Base-by-base conservation (phyloP, 2,329 filamentous ascomycete genomes). In the Emmonsia crescens region DNA sequence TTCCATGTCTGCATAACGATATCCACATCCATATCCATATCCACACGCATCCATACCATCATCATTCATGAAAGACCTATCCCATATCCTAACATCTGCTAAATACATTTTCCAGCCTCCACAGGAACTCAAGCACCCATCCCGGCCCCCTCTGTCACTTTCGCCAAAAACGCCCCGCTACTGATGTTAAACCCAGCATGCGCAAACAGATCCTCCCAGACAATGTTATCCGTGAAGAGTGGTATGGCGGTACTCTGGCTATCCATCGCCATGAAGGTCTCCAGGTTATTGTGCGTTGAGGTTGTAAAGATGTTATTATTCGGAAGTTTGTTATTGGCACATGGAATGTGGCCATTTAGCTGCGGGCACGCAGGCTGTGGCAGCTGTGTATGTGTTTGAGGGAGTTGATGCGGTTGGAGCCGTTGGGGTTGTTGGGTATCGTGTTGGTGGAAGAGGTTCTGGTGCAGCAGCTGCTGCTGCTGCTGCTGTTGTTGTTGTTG, bases 161-260 rank as follows among this genome's bases (percentile, higher is more conserved):
- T 66, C 10, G 64, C 62, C 51, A 68, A 42, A 56, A 68, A 68
- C 16, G 64, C 63, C 21, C 66, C 66, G 33, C 59, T 65, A 48
- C 44, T 64, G n/a, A 68, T 66, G 44, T 66, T 68, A 59, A 68
- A 67, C n/a, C 66, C 66, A 19, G 65, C 65, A 59, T 66, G 62
- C 2, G 66, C 65, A 61, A 68, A 68, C 29, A 68, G 54, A 58
- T 63, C 59, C 21, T 66, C 64, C 66, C 66, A 68, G 14, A 63
- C 61, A 36, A 52, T 56, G 29, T 64, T 64, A 49, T 66, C 62
- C 14, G 63, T 63, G 48, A 67, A 66, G 2, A 63, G 60, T 10
- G 58, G 63, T 57, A 64, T 62, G 2, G 64, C 27, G 44, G 60
- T 60, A 38, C 40, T 59, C 21, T 31, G 31, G 12, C 52, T 31